Evolutionary conservation across 2,329 filamentous ascomycete species (phyloP).

Genomic region (Tolypocladium ophioglossoides): DNA sequence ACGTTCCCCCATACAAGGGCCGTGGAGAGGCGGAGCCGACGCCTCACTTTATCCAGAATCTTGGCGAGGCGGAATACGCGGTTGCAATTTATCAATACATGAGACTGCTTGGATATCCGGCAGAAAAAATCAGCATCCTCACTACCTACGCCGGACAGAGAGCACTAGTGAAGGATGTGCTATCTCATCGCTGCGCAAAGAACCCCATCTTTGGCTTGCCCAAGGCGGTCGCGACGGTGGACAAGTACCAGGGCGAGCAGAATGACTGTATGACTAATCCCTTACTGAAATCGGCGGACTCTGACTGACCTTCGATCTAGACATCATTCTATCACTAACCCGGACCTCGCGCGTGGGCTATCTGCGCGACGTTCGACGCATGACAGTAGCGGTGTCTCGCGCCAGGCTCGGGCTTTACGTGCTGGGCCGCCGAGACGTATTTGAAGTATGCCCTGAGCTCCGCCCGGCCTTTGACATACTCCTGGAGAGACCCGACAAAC

Average conservation of each 20-base stretch:
- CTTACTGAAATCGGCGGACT: slow-evolving; percentile 9
- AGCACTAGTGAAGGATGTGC: slow-evolving; percentile 78
- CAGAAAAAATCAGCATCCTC: slow-evolving; percentile 72
- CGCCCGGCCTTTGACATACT: slow-evolving; percentile 76
- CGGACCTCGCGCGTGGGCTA: slow-evolving; percentile 85
- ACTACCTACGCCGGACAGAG: slow-evolving; percentile 90
- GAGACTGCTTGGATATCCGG: slow-evolving; percentile 87
- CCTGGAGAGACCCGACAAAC: slow-evolving; percentile 66
- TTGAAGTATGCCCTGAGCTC: slow-evolving; percentile 81
- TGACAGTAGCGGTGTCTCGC: slow-evolving; percentile 90
- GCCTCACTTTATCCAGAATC: slow-evolving; percentile 91
- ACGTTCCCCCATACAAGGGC: slow-evolving; percentile 88
- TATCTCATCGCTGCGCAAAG: slow-evolving; percentile 71
- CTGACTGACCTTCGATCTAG: slow-evolving; percentile 32
- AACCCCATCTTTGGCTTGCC: slow-evolving; percentile 83
- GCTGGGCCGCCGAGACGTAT: slow-evolving; percentile 77
- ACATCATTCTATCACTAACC: slow-evolving; percentile 87
- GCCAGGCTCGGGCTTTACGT: slow-evolving; percentile 88
- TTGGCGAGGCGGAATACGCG: slow-evolving; percentile 94
- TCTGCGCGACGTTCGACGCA: slow-evolving; percentile 80
- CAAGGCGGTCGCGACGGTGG: slow-evolving; percentile 83
- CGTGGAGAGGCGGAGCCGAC: slow-evolving; percentile 80
- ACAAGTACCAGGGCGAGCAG: slow-evolving; percentile 98
- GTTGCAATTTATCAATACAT: slow-evolving; percentile 96
- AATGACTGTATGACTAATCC: slow-evolving; percentile 72